Evolutionary conservation across 768 basidiomycete species (phyloP).

Genomic region (Auricularia auricula-judae): DNA sequence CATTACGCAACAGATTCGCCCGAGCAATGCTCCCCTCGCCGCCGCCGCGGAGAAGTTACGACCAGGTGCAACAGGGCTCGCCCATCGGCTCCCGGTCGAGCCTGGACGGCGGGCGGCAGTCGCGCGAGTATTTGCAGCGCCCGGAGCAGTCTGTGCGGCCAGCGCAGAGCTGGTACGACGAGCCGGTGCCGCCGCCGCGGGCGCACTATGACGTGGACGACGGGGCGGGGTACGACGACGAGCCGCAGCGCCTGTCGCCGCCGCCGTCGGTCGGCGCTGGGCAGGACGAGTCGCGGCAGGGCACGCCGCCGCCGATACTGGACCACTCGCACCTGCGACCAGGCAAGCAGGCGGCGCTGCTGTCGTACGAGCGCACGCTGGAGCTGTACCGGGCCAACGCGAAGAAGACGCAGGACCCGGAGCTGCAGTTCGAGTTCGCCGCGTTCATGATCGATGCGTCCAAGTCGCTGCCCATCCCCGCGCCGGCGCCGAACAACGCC

Average conservation of each 20-base stretch:
- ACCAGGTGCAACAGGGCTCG: background rate
- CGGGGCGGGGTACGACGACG: background rate
- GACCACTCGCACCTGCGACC: slow-evolving; percentile 90
- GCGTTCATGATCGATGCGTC: slow-evolving; percentile 98
- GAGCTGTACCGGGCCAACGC: slow-evolving; percentile 97
- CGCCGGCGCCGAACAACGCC: slow-evolving; percentile 50
- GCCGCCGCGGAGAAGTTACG: background rate
- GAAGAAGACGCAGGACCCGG: slow-evolving; percentile 96
- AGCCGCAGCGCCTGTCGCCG: background rate
- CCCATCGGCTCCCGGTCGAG: background rate
- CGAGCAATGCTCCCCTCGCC: background rate
- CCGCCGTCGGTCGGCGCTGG: background rate
- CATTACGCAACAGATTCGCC: background rate
- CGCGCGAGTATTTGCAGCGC: background rate
- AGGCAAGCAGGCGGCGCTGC: slow-evolving; percentile 83
- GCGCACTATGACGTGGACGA: background rate
- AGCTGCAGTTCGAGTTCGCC: slow-evolving; percentile 95
- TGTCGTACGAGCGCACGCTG: slow-evolving; percentile 91
- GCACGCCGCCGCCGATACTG: slow-evolving; percentile 29
- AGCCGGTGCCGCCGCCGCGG: background rate
- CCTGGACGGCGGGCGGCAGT: background rate
- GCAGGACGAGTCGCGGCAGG: background rate
- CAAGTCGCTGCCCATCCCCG: slow-evolving; percentile 75
- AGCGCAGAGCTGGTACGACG: background rate
- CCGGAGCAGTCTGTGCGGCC: background rate